Conservation (phyloP, 768 basidiomycete genomes). For the Xerocomus spinulosus region DNA sequence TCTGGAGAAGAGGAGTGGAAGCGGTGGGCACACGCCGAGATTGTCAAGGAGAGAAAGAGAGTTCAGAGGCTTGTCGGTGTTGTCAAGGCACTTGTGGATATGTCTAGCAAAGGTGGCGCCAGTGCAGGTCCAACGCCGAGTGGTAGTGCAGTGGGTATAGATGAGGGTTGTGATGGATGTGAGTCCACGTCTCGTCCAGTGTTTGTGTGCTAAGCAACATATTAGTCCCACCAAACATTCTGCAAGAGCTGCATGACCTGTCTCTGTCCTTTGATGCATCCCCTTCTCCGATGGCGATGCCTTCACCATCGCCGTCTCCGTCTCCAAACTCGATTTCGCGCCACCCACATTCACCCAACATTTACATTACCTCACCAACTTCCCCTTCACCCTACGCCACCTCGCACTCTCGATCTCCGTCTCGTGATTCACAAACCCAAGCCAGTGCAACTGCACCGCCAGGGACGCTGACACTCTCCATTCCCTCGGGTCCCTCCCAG, state of each 20-base stretch:
- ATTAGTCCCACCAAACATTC: slow-evolving; percentile 17
- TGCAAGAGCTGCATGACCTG: slow-evolving; percentile 28
- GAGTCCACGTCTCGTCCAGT: not conserved
- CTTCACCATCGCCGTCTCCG: slow-evolving; percentile 27
- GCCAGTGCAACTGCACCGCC: slow-evolving; percentile 2
- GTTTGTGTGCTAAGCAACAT: slow-evolving; percentile 2
- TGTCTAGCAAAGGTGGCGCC: slow-evolving; percentile 40
- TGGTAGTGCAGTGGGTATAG: not conserved
- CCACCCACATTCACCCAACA: slow-evolving; percentile 49
- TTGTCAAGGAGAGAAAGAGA: slow-evolving; percentile 54
- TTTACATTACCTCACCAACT: slow-evolving; percentile 65
- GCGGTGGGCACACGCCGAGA: slow-evolving; percentile 34
- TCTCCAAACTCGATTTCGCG: slow-evolving; percentile 18
- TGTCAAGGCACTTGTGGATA: slow-evolving; percentile 60
- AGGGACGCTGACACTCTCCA: slow-evolving; percentile 5
- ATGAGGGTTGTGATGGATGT: slow-evolving; percentile 16
- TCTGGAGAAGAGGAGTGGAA: slow-evolving; percentile 24
- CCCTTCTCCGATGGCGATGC: slow-evolving; percentile 15
- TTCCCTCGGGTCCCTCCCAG: slow-evolving; percentile 2
- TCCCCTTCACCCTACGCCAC: slow-evolving; percentile 32
- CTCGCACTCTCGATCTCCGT: slow-evolving; percentile 18
- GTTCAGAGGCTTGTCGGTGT: slow-evolving; percentile 57
- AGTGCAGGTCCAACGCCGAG: not conserved
- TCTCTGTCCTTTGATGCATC: slow-evolving; percentile 23
- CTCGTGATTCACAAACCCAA: slow-evolving; percentile 18